phyloP scores from a whole-genome alignment of 371 early-diverging fungal genomes.

The Circinella minor region DNA sequence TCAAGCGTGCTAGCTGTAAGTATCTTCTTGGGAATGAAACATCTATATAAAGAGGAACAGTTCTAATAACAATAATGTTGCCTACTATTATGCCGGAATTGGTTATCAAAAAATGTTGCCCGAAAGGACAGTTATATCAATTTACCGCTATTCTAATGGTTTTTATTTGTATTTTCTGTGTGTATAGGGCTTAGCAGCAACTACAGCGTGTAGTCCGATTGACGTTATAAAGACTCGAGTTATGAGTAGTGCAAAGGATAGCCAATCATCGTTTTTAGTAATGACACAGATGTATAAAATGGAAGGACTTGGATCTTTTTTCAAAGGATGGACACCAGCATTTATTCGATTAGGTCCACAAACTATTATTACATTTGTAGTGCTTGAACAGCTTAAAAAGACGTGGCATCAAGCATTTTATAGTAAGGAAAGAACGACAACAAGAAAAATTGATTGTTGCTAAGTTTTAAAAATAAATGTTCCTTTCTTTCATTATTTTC shows the following conservation, averaged over 20 bases:
- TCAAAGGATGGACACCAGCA: constrained; percentile 78
- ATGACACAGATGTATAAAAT: constrained; percentile 55
- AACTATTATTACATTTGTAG: constrained; percentile 70
- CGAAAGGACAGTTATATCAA: too few relatives aligned
- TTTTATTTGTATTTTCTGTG: too few relatives aligned
- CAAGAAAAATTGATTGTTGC: neutral
- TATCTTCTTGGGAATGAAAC: constrained; percentile 8
- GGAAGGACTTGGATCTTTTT: constrained; percentile 68
- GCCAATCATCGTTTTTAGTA: constrained; percentile 37
- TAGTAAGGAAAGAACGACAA: neutral
- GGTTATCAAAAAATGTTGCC: too few relatives aligned
- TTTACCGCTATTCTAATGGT: too few relatives aligned
- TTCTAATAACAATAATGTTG: too few relatives aligned
- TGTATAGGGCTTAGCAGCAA: constrained; percentile 64
- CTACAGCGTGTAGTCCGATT: constrained; percentile 66
- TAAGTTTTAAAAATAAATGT: neutral
- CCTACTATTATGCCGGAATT: too few relatives aligned
- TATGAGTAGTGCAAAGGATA: constrained; percentile 56
- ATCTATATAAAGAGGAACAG: neutral
- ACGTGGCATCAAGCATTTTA: constrained; percentile 31
- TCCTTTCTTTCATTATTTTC: neutral
- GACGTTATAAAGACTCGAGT: constrained; percentile 79
- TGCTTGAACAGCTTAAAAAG: constrained; percentile 66
- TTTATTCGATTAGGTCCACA: constrained; percentile 71
- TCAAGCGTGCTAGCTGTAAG: constrained; percentile 79